phyloP scores from a whole-genome alignment of 495 filamentous ascomycete genomes.

The Talaromyces adpressus region DNA sequence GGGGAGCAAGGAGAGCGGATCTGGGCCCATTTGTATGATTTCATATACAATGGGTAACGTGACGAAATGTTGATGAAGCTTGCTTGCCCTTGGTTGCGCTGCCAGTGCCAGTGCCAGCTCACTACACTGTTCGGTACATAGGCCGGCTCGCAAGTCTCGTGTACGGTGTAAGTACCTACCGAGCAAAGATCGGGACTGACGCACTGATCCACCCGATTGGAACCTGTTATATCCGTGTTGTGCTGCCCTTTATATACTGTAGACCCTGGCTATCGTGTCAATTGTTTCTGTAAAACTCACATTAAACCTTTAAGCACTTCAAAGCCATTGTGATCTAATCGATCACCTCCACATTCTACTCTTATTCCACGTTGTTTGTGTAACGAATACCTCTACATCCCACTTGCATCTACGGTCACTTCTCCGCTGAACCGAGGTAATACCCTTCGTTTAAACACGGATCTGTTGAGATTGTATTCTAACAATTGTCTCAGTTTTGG shows the following conservation, averaged over 20 bases:
- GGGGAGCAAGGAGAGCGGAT: conserved; percentile 5
- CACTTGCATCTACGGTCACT: conserved; percentile 10
- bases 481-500: conserved; percentile 4
- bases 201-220: neutral
- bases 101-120: no score
- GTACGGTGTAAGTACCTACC: neutral
- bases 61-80: neutral
- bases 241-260: neutral
- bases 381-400: neutral
- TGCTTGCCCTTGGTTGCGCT: no score
- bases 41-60: conserved; percentile 3
- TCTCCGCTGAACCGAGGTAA: conserved; percentile 28
- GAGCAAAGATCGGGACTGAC: neutral
- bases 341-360: neutral
- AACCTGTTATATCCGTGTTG: neutral
- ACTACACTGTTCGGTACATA: neutral
- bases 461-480: neutral
- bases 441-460: conserved; percentile 9
- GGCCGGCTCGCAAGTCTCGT: neutral
- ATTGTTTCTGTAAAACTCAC: neutral
- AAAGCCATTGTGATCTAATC: neutral
- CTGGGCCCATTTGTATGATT: conserved; percentile 3
- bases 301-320: neutral
- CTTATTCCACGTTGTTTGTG: neutral
- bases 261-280: neutral